A percentile compares a stretch with the other conserved stretches of the same genome.
phyloP scores from a whole-genome alignment of 2,329 filamentous ascomycete species.

The Acarospora socialis region DNA sequence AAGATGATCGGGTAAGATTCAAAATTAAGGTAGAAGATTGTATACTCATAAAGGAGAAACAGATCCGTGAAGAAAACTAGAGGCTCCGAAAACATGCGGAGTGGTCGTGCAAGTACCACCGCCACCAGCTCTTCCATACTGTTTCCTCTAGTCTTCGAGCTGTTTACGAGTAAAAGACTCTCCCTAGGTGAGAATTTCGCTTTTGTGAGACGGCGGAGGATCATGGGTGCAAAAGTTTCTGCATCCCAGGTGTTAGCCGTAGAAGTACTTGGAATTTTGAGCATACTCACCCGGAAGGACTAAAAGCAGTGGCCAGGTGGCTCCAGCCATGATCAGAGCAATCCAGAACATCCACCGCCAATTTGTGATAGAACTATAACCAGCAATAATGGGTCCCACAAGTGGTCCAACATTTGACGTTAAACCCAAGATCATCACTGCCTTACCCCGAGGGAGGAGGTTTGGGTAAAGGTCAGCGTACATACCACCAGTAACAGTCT shows the following conservation, averaged over 20 bases:
- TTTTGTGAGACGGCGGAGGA: conserved; percentile 11
- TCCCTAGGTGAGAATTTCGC: conserved; percentile 8
- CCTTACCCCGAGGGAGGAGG: conserved; percentile 2
- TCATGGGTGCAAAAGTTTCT: conserved; percentile 14
- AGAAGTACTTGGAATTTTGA: no score
- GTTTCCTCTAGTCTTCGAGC: conserved; percentile 11
- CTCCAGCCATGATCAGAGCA: conserved; percentile 1
- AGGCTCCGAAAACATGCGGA: conserved; percentile 21
- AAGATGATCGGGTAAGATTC: conserved; percentile 17
- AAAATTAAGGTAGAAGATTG: conserved; percentile 22
- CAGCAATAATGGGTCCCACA: conserved; percentile 5
- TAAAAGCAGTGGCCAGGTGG: conserved; percentile 1
- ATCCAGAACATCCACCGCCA: conserved; percentile 6
- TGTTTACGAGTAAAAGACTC: conserved; percentile 8
- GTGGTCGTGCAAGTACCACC: conserved; percentile 18
- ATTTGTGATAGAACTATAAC: neutral
- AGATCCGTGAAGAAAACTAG: conserved; percentile 19
- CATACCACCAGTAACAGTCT: conserved; percentile 3
- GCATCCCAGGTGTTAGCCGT: neutral
- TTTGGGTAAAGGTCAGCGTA: conserved; percentile 3
- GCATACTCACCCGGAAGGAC: conserved; percentile 4
- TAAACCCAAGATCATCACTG: conserved; percentile 1
- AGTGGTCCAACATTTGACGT: conserved; percentile 4
- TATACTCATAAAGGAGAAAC: conserved; percentile 22
- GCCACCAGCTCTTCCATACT: conserved; percentile 11